Evolutionary conservation across 1,284 basidiomycete species (phyloP).

Genomic region (Boletus semigastroideus): DNA sequence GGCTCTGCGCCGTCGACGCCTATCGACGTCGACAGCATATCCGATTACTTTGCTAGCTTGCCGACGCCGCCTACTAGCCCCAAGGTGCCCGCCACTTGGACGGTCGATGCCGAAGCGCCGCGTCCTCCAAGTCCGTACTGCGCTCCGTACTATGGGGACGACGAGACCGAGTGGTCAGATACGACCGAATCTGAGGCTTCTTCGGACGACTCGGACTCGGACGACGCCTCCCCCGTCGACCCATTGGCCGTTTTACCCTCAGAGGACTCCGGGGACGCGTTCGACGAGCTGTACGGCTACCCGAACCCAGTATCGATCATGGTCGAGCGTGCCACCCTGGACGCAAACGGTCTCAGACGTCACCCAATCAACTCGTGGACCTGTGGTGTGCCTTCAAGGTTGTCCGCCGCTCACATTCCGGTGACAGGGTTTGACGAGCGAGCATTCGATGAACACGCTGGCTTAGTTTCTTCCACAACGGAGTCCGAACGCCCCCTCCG

Average conservation of each 20-base stretch:
- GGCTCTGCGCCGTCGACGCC: slow-evolving; percentile 13
- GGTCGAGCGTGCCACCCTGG: slow-evolving; percentile 15
- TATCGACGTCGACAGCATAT: neutral
- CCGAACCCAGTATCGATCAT: slow-evolving; percentile 1
- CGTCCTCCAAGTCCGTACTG: slow-evolving; percentile 17
- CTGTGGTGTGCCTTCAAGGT: neutral
- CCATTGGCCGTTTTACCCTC: neutral
- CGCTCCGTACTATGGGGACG: neutral
- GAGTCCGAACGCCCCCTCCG: neutral
- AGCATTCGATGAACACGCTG: slow-evolving; percentile 11
- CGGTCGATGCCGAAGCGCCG: slow-evolving; percentile 4
- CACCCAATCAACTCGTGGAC: neutral
- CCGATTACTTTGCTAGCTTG: neutral
- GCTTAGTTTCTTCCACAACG: neutral
- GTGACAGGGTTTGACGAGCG: slow-evolving; percentile 16
- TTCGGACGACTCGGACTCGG: neutral
- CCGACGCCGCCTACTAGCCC: slow-evolving; percentile 16
- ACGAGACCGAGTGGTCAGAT: neutral
- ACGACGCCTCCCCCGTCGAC: neutral
- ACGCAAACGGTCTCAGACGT: neutral
- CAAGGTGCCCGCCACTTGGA: neutral
- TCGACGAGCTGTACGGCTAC: neutral
- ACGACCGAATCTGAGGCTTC: too few species aligned
- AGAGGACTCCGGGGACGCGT: neutral
- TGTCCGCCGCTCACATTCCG: slow-evolving; percentile 5